phyloP scores from a whole-genome alignment of 805 yeast species.

The Peterozyma xylosa region DNA sequence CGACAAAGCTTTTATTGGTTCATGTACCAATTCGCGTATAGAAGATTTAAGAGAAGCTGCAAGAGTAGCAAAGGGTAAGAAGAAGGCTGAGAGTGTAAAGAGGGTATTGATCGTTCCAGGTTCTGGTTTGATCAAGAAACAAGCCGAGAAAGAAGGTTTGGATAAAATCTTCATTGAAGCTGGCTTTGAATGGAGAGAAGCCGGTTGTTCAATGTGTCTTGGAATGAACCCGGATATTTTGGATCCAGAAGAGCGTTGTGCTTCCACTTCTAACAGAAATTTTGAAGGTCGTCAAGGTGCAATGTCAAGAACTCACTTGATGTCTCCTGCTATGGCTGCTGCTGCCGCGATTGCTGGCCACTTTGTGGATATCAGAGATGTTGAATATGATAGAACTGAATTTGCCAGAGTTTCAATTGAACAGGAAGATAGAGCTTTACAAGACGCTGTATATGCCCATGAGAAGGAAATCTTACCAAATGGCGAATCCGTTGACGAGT shows the following conservation, averaged over 20 bases:
- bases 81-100: conserved; percentile 74
- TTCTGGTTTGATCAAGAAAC: conserved; percentile 87
- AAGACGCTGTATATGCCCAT: conserved; percentile 65
- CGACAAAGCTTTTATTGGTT: conserved; percentile 96
- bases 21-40: conserved; percentile 96
- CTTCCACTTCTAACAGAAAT: conserved; percentile 97
- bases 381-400: conserved; percentile 51
- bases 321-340: conserved; percentile 99
- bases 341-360: conserved; percentile 94
- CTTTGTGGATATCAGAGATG: conserved; percentile 85
- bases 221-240: conserved; percentile 99
- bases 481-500: conserved; percentile 41
- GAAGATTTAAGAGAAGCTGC: conserved; percentile 98
- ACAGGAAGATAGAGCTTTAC: conserved; percentile 48
- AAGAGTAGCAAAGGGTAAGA: conserved; percentile 80
- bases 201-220: conserved; percentile 98
- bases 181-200: conserved; percentile 98
- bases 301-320: conserved; percentile 86
- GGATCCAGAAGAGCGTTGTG: conserved; percentile 94
- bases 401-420: conserved; percentile 46
- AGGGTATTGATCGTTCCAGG: conserved; percentile 94
- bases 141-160: conserved; percentile 93
- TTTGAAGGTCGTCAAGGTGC: conserved; percentile 99
- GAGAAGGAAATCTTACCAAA: conserved; percentile 57
- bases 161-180: conserved; percentile 87